Base-by-base conservation (phyloP, 306 rosid species). In the Cicer pinnatifidum region DNA sequence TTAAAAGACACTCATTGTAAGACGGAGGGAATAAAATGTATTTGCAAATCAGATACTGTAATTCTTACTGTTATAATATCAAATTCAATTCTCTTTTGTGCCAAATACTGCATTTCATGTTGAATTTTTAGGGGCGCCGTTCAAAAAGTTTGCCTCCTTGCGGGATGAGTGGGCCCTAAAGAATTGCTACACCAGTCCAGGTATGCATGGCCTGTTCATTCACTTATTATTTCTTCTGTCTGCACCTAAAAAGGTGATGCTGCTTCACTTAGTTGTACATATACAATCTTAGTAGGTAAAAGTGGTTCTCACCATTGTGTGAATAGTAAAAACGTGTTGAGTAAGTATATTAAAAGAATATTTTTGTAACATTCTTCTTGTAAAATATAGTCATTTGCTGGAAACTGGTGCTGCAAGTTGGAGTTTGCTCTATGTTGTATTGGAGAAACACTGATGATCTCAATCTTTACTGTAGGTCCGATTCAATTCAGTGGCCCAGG, bases 141-240 rank as follows among this genome's bases (percentile, higher is more conserved):
- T 90, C 87, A 87, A 87, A 85, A 90, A 91, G 83, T 95, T 81
- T 78, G 96, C 96, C 28, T 92, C 96, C 43, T 33, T 84, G 82
- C 85, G 99, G 64, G 90, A 88, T 5, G 96, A 95, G 78, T 95
- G 99, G 99, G 97, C 99, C 77, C 60, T 90, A 75, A 90, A 90
- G 85, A 95, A 95, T 80, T 80, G 88, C 78, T 95, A 95, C 79
- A 80, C 87, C 76, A 90, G 99, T 79, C 97, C 99, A 56, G 99
- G 99, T 95, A 72, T 28, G 84, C 68, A 8, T 39, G 35, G 41
- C 68, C 46, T 72, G 48, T 69, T 71, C 48, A 64, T 44, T 6
- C 47, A 51, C 38, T 50, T n/a, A 5, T 41, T 54, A 16, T 46
- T 47, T 75, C 62, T 47, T 23, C 15, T 70, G 60, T 54, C 71